Evolutionary conservation across 495 filamentous ascomycete species (phyloP).

Genomic region (Pyrenopolyporus hunteri): DNA sequence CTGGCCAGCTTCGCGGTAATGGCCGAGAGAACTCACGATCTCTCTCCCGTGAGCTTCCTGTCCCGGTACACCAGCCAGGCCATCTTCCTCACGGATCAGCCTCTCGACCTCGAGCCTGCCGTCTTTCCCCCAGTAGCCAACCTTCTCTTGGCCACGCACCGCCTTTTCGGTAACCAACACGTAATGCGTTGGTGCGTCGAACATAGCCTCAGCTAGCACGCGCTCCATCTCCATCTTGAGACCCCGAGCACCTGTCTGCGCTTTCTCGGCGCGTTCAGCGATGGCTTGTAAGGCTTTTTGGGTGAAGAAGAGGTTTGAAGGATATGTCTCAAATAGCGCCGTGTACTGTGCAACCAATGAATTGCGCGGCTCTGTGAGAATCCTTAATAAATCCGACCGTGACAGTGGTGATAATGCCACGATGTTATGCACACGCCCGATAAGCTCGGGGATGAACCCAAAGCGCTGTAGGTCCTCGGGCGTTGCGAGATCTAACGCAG

Average conservation of each 20-base stretch:
- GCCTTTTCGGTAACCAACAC: conserved; percentile 80
- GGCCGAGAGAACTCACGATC: conserved; percentile 40
- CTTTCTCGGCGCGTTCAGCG: conserved; percentile 70
- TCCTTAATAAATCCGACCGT: conserved; percentile 78
- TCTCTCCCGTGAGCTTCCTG: conserved; percentile 26
- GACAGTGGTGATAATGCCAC: conserved; percentile 82
- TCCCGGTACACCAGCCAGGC: conserved; percentile 32
- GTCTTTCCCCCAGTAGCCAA: conserved; percentile 58
- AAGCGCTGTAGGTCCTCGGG: conserved; percentile 86
- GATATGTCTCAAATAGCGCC: conserved; percentile 80
- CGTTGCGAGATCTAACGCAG: conserved; percentile 79
- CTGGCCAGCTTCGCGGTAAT: conserved; percentile 51
- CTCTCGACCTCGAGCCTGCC: conserved; percentile 60
- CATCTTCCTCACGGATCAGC: conserved; percentile 60
- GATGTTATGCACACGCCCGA: conserved; percentile 85
- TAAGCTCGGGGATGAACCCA: conserved; percentile 94
- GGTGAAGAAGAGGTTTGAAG: conserved; percentile 84
- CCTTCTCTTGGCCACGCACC: conserved; percentile 65
- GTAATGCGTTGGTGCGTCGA: conserved; percentile 72
- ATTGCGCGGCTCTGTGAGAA: conserved; percentile 91
- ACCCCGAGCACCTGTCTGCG: conserved; percentile 87
- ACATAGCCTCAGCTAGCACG: conserved; percentile 87
- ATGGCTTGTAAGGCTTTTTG: conserved; percentile 77
- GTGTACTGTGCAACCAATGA: conserved; percentile 84
- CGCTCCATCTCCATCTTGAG: conserved; percentile 89